phyloP scores from a whole-genome alignment of 768 basidiomycete species.

The Hemileccinum impolitum region DNA sequence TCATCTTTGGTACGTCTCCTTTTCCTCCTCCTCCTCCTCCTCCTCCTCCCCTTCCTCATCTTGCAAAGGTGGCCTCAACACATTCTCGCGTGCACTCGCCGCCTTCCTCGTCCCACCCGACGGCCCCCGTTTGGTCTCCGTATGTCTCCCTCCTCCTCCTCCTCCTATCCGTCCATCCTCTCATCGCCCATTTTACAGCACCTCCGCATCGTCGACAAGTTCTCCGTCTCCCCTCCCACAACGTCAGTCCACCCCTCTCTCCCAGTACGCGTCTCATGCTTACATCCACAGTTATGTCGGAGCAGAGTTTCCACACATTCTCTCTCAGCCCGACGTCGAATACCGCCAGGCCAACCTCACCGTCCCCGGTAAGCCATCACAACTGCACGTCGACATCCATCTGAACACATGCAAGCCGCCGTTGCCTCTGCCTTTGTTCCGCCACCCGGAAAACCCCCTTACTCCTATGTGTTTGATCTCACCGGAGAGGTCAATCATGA shows the following conservation, averaged over 20 bases:
- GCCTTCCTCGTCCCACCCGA: constrained; percentile 62
- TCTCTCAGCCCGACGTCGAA: constrained; percentile 68
- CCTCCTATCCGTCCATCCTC: constrained; percentile 12
- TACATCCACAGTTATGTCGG: constrained; percentile 63
- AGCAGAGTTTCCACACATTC: constrained; percentile 63
- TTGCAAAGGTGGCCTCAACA: constrained; percentile 71
- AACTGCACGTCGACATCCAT: constrained; percentile 1
- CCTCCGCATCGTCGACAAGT: constrained; percentile 72
- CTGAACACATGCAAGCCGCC: constrained; percentile 44
- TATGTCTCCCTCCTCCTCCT: constrained; percentile 34
- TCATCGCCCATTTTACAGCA: constrained; percentile 37
- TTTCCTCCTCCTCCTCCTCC: constrained; percentile 1
- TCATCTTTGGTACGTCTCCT: constrained; percentile 66
- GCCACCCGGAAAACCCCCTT: constrained; percentile 62
- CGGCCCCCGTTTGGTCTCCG: constrained; percentile 69
- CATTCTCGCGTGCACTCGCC: constrained; percentile 70
- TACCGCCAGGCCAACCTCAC: constrained; percentile 83
- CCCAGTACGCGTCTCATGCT: constrained; percentile 7
- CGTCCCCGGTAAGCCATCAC: constrained; percentile 50
- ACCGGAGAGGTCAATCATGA: constrained; percentile 78
- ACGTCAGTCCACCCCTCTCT: constrained; percentile 45
- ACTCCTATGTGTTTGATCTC: constrained; percentile 81
- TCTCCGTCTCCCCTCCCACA: constrained; percentile 68
- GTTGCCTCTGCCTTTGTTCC: constrained; percentile 71
- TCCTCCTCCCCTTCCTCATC: constrained; percentile 6